Evolutionary conservation across 1,284 basidiomycete species (phyloP), one percentile per base, ranked within the genome.

Genomic region (Pulchroboletus neoregius): DNA sequence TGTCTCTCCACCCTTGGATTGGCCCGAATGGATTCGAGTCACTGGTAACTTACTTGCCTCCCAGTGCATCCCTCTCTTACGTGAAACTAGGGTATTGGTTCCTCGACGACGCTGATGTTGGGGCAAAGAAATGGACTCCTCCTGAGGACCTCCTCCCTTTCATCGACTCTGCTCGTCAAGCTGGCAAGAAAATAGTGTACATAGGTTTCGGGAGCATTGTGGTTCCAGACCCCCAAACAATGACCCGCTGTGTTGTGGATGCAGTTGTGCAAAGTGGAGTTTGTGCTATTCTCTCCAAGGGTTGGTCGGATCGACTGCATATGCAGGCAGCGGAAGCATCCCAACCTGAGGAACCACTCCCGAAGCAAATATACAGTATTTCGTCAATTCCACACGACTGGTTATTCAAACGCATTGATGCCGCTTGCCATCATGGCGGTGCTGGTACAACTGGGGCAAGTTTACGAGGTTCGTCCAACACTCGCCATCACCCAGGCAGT

Each of bases 121-220:
- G 84, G 48, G 76, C 82, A 20, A 85, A 85, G 69, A 90, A 91
- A 67, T 98, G 94, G 94, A 71, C 78, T 6, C 88, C 94, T 10
- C 91, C 94, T 0, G 64, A 76, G 6, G 87, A 85, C 34, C 75
- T 99, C 7, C 69, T 91, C 2, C 67, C 80, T 30, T 99, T 97
- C 63, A 91, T 99, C 47, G 79, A 87, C 45, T 71, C 72, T 26
- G 91, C 94, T 5, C 86, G 82, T 55, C 71, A 73, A 28, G 68
- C 73, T 16, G 79, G 80, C 49, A 91, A 91, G 77, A 97, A 95
- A 71, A 76, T 99, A 24, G 93, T 98, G 5, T 99, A 98, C 70
- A 94, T 99, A 55, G 95, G 95, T 22, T 99, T 97, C 64, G 95
- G 95, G n/a, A 96, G 93, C 50, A 95, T 97, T 52, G 93, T 99